Percentiles rank a stretch among this genome's conserved stretches.
Evolutionary conservation across 768 basidiomycete genomes (phyloP).

Genomic region (Collybia sordida): DNA sequence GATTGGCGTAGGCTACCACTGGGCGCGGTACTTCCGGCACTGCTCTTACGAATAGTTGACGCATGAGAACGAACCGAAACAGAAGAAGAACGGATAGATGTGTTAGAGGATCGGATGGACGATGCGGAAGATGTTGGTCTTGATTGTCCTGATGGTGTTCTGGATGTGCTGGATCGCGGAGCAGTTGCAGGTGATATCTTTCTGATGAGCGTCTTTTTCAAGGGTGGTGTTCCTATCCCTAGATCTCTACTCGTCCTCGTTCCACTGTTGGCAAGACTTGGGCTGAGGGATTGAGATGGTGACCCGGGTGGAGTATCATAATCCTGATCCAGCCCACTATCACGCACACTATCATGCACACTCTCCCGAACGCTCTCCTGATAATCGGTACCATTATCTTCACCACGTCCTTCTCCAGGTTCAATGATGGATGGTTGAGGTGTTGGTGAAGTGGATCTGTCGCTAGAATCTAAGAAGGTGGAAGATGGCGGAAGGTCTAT

Average conservation of each 20-base stretch:
- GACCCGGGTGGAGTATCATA: background rate
- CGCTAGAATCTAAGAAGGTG: background rate
- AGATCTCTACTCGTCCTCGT: background rate
- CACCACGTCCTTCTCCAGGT: slow-evolving; percentile 13
- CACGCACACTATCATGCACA: no score
- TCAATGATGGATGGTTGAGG: slow-evolving; percentile 22
- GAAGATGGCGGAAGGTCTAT: slow-evolving; percentile 13
- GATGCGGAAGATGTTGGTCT: slow-evolving; percentile 30
- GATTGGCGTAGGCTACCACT: no score
- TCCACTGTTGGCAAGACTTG: background rate
- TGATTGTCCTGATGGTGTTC: background rate
- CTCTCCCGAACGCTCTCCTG: slow-evolving; percentile 2
- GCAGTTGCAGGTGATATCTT: slow-evolving; percentile 3
- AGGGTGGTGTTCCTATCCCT: background rate
- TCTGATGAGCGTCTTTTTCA: slow-evolving; percentile 27
- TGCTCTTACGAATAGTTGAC: slow-evolving; percentile 28
- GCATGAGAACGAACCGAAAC: slow-evolving; percentile 23
- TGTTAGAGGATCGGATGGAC: slow-evolving; percentile 27
- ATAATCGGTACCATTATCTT: slow-evolving; percentile 7
- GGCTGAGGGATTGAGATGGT: background rate
- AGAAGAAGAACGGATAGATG: slow-evolving; percentile 20
- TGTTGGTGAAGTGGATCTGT: slow-evolving; percentile 12
- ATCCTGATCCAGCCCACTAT: background rate
- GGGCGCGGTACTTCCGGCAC: background rate
- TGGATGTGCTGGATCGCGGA: slow-evolving; percentile 2